Evolutionary conservation across 768 basidiomycete genomes (phyloP), one percentile per base, ranked within the genome.

Genomic region (Holtermanniella nyarrowii): DNA sequence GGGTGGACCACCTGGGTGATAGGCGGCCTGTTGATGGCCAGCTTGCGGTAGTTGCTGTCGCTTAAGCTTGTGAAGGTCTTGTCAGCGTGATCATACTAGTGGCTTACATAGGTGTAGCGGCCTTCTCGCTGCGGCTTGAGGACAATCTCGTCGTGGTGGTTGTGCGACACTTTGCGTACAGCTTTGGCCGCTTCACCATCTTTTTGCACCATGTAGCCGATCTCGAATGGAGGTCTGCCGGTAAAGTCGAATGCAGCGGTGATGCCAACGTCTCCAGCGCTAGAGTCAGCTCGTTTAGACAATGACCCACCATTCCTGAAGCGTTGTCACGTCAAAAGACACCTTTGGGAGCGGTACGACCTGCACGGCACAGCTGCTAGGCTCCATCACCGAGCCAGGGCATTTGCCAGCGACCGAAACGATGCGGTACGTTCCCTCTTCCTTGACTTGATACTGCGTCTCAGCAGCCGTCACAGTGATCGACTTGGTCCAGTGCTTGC

Each of bases 1-100:
- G 91, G 89, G 69, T 95, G 90, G 27, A 96, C 86, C 31, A 86
- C 77, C 71, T 93, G 87, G 50, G 86, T 82, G 59, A 91, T 87
- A 81, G 40, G 85, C 81, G 21, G 48, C 49, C 84, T 84, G 31
- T 81, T 76, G 18, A 95, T 74, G 20, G 81, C 79, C 23, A 88
- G 77, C 58, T 80, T 81, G 61, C 80, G 78, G 72, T 97, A 97
- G 66, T 90, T 81, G 10, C 78, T 76, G 68, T 97, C 91, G 65
- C 84, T 86, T 54, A 97, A 72, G 26, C 82, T 77, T 5, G 78
- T 73, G 73, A 91, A 89, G 0, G 77, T 61, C 69, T 70, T 48
- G 46, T 43, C 27, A 41, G 37, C 3, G 11, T 16, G 23, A 7
- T 41, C 25, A 20, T 20, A 4, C 18, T 45, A 14, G 20, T 20